Evolutionary conservation across 257 asterid genomes (phyloP), one percentile per base, ranked within the genome.

Genomic region (Solanum raphanifolium): DNA sequence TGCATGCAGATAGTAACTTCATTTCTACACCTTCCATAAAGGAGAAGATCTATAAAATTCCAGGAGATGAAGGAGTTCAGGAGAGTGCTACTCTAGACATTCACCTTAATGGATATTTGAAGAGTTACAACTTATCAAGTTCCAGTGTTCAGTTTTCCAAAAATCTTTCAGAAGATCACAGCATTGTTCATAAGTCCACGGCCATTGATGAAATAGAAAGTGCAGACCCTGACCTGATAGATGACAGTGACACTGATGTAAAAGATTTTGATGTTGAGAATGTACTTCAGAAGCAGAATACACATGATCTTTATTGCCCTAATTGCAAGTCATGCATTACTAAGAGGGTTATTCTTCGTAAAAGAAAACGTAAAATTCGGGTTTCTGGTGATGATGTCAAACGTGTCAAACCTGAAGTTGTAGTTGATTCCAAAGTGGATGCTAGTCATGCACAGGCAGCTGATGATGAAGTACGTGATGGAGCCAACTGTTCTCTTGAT

Each of bases 311-410:
- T 27, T 97, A 46, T 86, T 97, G 99, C 90, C 99, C 99, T 16
- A 95, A 97, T 55, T 97, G 99, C 94, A 93, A 95, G 86, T 95
- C 98, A 35, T 95, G 99, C 72, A 94, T 97, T 89, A 97, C 99
- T 46, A 89, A 90, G 92, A 93, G 97, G 89, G 98, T 97, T 43
- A 92, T 97, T 92, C 98, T 97, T 89, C 92, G 93, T 29, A 94
- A 95, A 92, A 92, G 99, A 89, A 97, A 97, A 88, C 98, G 96
- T 18, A 68, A 78, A 35, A 8, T 85, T 89, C 93, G 88, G 89
- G 36, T 89, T 90, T 69, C 93, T 78, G 85, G 82, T 68, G 94
- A 90, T 46, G 98, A 93, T 84, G 89, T 83, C 32, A 92, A 94
- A 90, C 90, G 93, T 25, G 92, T 89, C 93, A 93, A 89, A 92